Evolutionary conservation across 2,329 filamentous ascomycete species (phyloP).

Genomic region (Mycocentrospora acerina): DNA sequence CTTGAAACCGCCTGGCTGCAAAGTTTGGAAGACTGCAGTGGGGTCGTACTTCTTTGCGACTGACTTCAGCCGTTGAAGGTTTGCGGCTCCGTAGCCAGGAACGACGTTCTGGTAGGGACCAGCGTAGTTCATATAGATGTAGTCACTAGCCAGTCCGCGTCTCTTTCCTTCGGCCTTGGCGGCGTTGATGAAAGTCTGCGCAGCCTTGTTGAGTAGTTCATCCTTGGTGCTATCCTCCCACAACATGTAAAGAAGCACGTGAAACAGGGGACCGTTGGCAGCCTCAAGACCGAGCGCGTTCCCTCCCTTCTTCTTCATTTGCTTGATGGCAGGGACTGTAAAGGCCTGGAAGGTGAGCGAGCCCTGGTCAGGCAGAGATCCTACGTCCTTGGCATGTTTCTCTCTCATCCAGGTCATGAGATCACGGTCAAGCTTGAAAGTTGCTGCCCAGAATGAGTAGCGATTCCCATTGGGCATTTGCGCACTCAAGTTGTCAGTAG

Average conservation of each 20-base stretch:
- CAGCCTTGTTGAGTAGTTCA: constrained; percentile 10
- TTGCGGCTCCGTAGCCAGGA: constrained; percentile 44
- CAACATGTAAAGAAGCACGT: constrained; percentile 16
- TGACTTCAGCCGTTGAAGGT: constrained; percentile 23
- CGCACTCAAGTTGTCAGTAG: constrained; percentile 39
- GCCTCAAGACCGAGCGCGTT: constrained; percentile 22
- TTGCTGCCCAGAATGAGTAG: constrained; percentile 25
- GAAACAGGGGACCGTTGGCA: constrained; percentile 17
- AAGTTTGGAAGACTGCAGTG: constrained; percentile 18
- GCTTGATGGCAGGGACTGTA: constrained; percentile 10
- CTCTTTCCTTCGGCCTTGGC: constrained; percentile 14
- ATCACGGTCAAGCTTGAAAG: constrained; percentile 21
- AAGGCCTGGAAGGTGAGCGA: constrained; percentile 14
- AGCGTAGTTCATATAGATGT: constrained; percentile 53
- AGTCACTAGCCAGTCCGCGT: constrained; percentile 20
- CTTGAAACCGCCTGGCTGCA: constrained; percentile 23
- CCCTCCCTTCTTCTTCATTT: constrained; percentile 21
- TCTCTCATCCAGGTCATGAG: constrained; percentile 20
- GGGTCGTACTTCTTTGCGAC: constrained; percentile 26
- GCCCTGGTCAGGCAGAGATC: constrained; percentile 11
- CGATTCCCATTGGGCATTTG: constrained; percentile 35
- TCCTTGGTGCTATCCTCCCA: constrained; percentile 22
- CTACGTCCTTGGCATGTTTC: constrained; percentile 16
- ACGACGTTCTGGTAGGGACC: constrained; percentile 46
- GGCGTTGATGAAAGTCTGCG: constrained; percentile 10